Percentiles rank a stretch among this genome's conserved stretches.
Conservation (phyloP, 2,329 filamentous ascomycete species). For the Colletotrichum sp. region DNA sequence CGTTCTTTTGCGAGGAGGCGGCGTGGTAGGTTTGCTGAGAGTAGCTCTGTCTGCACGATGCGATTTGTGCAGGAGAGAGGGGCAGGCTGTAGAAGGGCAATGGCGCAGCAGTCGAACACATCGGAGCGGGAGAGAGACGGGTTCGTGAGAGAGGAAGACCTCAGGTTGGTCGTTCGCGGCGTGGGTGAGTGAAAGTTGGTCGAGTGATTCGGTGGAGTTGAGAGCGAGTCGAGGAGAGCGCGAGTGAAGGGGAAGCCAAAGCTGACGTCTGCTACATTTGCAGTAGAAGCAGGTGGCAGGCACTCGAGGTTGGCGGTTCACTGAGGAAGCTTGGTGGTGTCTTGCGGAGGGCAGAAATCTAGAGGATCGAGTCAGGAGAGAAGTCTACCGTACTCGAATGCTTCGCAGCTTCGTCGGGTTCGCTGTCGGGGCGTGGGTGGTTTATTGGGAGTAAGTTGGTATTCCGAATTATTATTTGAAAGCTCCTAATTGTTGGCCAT, state of each 20-base stretch:
- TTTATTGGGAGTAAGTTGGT: neutral
- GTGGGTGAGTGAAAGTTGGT: neutral
- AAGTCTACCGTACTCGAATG: neutral
- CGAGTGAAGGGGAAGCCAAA: neutral
- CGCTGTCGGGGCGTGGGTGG: neutral
- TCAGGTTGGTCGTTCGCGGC: neutral
- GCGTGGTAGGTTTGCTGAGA: neutral
- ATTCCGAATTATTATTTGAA: neutral
- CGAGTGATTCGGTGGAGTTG: neutral
- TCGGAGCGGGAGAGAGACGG: constrained; percentile 20
- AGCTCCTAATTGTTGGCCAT: neutral
- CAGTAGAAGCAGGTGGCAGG: neutral
- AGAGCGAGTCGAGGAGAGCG: neutral
- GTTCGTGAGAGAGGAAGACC: neutral
- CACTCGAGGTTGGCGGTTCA: neutral
- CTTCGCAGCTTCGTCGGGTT: neutral
- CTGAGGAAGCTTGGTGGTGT: neutral
- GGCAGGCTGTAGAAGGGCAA: constrained; percentile 19
- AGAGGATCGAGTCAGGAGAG: neutral
- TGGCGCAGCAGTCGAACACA: constrained; percentile 27
- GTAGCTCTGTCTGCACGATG: constrained; percentile 13
- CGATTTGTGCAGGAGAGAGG: constrained; percentile 18
- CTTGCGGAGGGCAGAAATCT: neutral
- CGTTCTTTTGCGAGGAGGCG: neutral
- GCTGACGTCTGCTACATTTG: constrained; percentile 1